Conservation (phyloP, 1,284 basidiomycete species). For the Ceratorhiza oryzae-sativae region DNA sequence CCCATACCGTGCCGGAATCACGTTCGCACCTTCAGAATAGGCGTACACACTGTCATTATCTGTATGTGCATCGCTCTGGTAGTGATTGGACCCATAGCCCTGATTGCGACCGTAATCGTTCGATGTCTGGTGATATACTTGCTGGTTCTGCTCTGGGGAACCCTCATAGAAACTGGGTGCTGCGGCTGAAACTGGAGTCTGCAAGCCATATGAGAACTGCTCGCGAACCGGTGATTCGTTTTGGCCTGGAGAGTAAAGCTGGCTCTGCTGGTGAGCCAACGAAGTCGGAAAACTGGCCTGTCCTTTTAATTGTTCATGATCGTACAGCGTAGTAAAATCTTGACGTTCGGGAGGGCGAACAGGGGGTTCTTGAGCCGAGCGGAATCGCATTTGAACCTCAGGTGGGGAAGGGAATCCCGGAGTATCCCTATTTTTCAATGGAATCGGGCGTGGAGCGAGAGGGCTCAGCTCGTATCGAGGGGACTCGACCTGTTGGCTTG, state of each 20-base stretch:
- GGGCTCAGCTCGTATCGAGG: background rate
- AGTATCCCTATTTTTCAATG: background rate
- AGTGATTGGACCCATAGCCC: conserved; percentile 7
- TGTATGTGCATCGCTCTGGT: conserved; percentile 14
- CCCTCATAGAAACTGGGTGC: conserved; percentile 16
- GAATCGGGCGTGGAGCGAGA: background rate
- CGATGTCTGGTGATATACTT: background rate
- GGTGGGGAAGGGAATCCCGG: background rate
- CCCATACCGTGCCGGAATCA: conserved; percentile 18
- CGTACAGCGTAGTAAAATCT: conserved; percentile 1
- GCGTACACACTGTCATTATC: conserved; percentile 33
- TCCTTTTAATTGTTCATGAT: background rate
- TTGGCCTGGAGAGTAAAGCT: background rate
- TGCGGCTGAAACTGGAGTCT: conserved; percentile 19
- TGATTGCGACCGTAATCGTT: background rate
- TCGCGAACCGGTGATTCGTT: background rate
- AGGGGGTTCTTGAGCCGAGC: background rate
- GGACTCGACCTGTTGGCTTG: background rate
- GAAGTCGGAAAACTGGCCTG: background rate
- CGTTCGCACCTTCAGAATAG: conserved; percentile 35
- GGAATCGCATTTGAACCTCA: conserved; percentile 7
- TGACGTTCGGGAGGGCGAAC: conserved; percentile 6
- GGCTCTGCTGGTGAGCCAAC: conserved; percentile 8
- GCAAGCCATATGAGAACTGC: background rate
- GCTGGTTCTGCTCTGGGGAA: conserved; percentile 12